Base-by-base conservation (phyloP, 495 filamentous ascomycete species). In the Hypoxylon lienhwacheense region DNA sequence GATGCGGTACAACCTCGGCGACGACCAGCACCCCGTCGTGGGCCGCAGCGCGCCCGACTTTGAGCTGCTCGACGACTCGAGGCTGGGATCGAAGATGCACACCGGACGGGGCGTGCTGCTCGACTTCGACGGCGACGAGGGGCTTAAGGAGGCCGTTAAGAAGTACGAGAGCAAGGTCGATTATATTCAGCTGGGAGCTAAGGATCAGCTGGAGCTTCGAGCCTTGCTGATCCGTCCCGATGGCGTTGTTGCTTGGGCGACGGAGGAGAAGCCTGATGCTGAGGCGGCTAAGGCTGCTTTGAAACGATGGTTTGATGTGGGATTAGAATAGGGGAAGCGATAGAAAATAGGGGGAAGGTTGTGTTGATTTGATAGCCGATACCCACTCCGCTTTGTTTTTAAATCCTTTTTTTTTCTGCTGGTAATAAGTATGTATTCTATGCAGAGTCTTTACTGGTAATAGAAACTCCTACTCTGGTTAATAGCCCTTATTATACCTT, bases 171-270 rank as follows among this genome's bases (percentile, higher is more conserved):
- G 7, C 2, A 40, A 25, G 14, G 37, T 71, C 2, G 58, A 65
- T 21, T 70, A 67, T 41, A 19, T 65, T 25, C 12, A 10, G 6
- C 5, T 50, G 7, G 24, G 37, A n/a, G 63, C 65, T 8, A 66
- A 61, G 45, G 63, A 70, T 12, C 54, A 34, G 22, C 39, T 51
- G 3, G 63, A 54, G 3, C 56, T 70, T 5, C 15, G 47, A 5
- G 58, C 53, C 11, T 50, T 70, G 39, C 39, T 71, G 46, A 22
- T 71, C 16, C 66, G 68, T 2, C 68, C 68, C 2, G 68, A 71
- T 54, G 68, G 68, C 0, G 17, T 68, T 41, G 67, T 69, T 33
- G 63, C 65, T 28, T 71, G 68, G 68, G 55, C 54, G n/a, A 31
- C 40, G 2, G 55, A 55, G 6, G 42, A 39, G 19, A 50, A 45